Conservation (phyloP, 805 yeast genomes). For the Nadsonia fulvescens region DNA sequence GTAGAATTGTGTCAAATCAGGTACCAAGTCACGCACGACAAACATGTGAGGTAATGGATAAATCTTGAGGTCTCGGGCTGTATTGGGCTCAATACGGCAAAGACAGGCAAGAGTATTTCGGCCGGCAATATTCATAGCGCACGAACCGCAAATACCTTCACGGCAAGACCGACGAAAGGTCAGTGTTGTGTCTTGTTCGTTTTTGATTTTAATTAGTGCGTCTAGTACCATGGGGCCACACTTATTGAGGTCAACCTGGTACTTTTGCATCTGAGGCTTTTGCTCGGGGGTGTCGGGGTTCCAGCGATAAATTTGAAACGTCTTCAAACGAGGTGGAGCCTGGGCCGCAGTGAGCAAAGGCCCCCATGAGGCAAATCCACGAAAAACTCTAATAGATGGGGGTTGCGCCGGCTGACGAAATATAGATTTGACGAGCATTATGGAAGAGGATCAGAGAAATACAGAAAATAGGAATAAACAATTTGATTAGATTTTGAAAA, state of each 20-base stretch:
- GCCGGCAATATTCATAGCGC: constrained; percentile 99
- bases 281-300: constrained; percentile 89
- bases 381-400: too few species aligned
- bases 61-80: constrained; percentile 58
- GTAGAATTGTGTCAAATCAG: constrained; percentile 94
- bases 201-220: constrained; percentile 84
- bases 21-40: constrained; percentile 91
- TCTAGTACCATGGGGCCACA: constrained; percentile 98
- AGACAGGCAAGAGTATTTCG: constrained; percentile 92
- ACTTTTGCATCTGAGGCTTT: constrained; percentile 73
- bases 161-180: constrained; percentile 97
- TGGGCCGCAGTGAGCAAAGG: constrained; percentile 5
- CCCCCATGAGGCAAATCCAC: too few species aligned
- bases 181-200: constrained; percentile 89
- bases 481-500: too few species aligned
- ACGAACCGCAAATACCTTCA: constrained; percentile 98
- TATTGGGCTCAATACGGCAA: constrained; percentile 78
- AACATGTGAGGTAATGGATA: constrained; percentile 98
- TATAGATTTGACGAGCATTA: too few species aligned
- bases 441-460: too few species aligned
- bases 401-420: too few species aligned
- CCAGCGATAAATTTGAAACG: constrained; percentile 93
- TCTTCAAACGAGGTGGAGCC: constrained; percentile 31
- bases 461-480: too few species aligned
- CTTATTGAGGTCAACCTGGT: constrained; percentile 67